Evolutionary conservation across 306 rosid genomes (phyloP), one percentile per base, ranked within the genome.

Genomic region (Luffa acutangula): DNA sequence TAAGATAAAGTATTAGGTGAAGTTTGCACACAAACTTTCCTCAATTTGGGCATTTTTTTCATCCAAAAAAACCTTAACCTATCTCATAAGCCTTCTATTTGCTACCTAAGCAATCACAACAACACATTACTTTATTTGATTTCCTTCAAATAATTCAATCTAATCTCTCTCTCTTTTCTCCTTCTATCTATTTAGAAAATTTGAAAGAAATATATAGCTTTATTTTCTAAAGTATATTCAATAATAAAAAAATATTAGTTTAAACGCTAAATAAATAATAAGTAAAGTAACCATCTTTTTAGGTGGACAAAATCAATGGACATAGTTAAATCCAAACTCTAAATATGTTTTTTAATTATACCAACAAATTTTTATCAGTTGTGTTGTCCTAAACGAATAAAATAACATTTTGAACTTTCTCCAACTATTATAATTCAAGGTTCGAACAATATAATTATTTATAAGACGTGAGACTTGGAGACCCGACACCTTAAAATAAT

Each of bases 1-100:
- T 72, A 69, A 72, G 77, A 72, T 48, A 48, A 72, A 72, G 77
- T 31, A 46, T 72, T 72, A 72, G 77, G 77, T 72, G 42, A 72
- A 72, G 42, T 48, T 69, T 69, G 36, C 75, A 69, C 75, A 69
- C 75, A 69, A 69, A 69, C 75, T 43, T 65, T 48, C 41, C 58
- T 72, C 42, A 72, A 48, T 48, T 72, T 25, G 12, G 20, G 58
- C 77, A 72, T 72, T 72, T 48, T 72, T 72, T 72, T 25, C 57
- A 71, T 21, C 39, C 57, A 71, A 46, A 70, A 71, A 5, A 48
- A 10, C 12, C 7, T 69, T 69, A 18, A 42, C 17, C 4, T 42
- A 17, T 67, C 15, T 10, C 75, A 67, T 36, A 42, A 67, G 25
- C 7, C 75, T 67, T 66, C 5, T 69, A 69, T 9, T 69, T 69